Evolutionary conservation across 2,329 filamentous ascomycete species (phyloP).

Genomic region (Exophiala calicioides): DNA sequence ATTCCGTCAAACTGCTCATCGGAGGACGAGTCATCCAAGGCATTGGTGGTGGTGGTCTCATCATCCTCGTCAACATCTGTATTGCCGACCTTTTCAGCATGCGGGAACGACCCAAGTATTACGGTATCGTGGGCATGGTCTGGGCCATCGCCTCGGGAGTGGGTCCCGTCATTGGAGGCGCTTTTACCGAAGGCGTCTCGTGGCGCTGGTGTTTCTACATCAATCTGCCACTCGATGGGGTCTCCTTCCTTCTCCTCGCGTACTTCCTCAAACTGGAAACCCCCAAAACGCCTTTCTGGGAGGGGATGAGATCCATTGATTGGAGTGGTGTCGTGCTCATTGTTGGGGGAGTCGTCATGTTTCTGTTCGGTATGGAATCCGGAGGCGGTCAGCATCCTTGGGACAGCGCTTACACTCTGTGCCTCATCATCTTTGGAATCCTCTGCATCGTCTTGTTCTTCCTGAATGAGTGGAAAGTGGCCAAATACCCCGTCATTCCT

Average conservation of each 20-base stretch:
- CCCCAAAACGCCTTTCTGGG: conserved; percentile 58
- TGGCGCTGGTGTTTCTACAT: conserved; percentile 56
- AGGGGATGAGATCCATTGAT: conserved; percentile 62
- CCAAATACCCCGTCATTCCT: conserved; percentile 65
- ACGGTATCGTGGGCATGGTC: conserved; percentile 62
- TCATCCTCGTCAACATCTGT: conserved; percentile 64
- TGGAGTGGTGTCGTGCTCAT: conserved; percentile 65
- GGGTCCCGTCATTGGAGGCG: conserved; percentile 51
- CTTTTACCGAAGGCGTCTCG: conserved; percentile 42
- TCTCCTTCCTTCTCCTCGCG: conserved; percentile 59
- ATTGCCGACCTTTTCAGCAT: conserved; percentile 66
- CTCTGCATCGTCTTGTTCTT: conserved; percentile 52
- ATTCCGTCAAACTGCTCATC: conserved; percentile 63
- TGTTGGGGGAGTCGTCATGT: conserved; percentile 66
- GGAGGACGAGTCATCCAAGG: conserved; percentile 64
- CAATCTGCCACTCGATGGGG: conserved; percentile 63
- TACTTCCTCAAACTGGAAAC: conserved; percentile 64
- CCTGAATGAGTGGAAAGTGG: conserved; percentile 61
- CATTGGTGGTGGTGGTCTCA: conserved; percentile 63
- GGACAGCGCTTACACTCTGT: conserved; percentile 52
- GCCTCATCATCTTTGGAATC: conserved; percentile 50
- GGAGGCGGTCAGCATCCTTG: conserved; percentile 62
- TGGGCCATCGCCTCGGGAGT: conserved; percentile 63
- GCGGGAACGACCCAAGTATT: conserved; percentile 60
- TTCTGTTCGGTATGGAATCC: conserved; percentile 69